Percentiles rank a stretch among this genome's conserved stretches.
Evolutionary conservation across 257 asterid genomes (phyloP).

Genomic region (Lycium barbarum): DNA sequence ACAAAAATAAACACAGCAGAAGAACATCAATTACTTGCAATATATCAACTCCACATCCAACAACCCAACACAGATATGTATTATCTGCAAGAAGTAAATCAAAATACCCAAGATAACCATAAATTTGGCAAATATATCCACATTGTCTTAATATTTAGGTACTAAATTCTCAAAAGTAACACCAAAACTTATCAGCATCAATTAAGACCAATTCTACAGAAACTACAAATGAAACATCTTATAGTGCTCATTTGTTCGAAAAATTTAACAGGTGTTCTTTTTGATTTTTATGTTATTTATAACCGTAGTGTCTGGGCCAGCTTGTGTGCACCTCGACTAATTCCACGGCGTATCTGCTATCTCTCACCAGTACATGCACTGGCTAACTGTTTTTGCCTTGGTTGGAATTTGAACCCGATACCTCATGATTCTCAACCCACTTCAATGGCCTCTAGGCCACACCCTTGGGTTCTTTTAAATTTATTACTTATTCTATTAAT

Average conservation of each 20-base stretch:
- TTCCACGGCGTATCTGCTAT: too few species aligned
- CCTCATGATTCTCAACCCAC: background rate
- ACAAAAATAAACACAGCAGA: background rate
- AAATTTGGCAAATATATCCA: background rate
- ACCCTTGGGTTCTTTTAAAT: background rate
- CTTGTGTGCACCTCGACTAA: too few species aligned
- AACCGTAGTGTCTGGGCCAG: too few species aligned
- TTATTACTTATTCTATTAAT: background rate
- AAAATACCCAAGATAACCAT: background rate
- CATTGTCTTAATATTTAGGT: background rate
- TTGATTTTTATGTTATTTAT: too few species aligned
- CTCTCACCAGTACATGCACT: too few species aligned
- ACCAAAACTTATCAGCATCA: background rate
- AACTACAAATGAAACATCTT: background rate
- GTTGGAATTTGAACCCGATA: background rate
- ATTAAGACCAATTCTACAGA: background rate
- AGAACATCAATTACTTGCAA: slow-evolving; percentile 13
- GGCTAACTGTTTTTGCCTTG: too few species aligned
- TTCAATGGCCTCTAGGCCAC: background rate
- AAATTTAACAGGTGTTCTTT: background rate
- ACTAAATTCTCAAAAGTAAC: slow-evolving; percentile 6
- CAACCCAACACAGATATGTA: slow-evolving; percentile 4
- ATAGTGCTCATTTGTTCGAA: background rate
- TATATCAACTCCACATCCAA: background rate
- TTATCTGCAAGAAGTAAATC: background rate